These are phyloP conservation scores for Tephrocybe sp. DNA, from an alignment of 768 basidiomycete genomes.

Conservation along the genomic window DNA sequence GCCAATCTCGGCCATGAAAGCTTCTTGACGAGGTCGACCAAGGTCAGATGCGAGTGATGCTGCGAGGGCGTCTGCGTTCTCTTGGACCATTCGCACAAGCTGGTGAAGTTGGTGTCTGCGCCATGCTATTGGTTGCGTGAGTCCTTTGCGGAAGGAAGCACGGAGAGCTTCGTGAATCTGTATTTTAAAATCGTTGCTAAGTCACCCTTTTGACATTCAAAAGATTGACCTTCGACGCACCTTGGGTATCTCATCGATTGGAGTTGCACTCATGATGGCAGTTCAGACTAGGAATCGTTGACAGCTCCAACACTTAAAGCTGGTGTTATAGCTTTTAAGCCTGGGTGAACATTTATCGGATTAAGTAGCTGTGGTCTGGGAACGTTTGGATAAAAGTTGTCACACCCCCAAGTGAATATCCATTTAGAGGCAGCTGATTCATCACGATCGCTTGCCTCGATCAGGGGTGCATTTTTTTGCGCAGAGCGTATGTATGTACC, in stretches of 20 bases:
- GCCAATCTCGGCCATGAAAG: constrained; percentile 44
- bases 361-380: too few relatives aligned
- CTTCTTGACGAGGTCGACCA: constrained; percentile 44
- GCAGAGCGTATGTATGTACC: too few relatives aligned
- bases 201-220: not conserved
- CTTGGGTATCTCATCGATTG: constrained; percentile 22
- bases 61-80: constrained; percentile 55
- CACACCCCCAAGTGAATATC: too few relatives aligned
- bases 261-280: constrained; percentile 15
- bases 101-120: constrained; percentile 65
- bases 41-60: constrained; percentile 50
- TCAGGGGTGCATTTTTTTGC: too few relatives aligned
- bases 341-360: constrained; percentile 26
- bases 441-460: too few relatives aligned
- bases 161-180: constrained; percentile 37
- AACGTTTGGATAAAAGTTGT: too few relatives aligned
- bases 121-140: constrained; percentile 54
- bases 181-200: not conserved
- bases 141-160: constrained; percentile 49
- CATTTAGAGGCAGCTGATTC: too few relatives aligned
- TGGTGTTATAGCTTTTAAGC: not conserved
- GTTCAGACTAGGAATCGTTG: not conserved
- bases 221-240: not conserved
- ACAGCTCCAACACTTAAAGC: not conserved
- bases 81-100: constrained; percentile 59